phyloP scores from a whole-genome alignment of 2,329 filamentous ascomycete species.

The Monosporascus sp. region DNA sequence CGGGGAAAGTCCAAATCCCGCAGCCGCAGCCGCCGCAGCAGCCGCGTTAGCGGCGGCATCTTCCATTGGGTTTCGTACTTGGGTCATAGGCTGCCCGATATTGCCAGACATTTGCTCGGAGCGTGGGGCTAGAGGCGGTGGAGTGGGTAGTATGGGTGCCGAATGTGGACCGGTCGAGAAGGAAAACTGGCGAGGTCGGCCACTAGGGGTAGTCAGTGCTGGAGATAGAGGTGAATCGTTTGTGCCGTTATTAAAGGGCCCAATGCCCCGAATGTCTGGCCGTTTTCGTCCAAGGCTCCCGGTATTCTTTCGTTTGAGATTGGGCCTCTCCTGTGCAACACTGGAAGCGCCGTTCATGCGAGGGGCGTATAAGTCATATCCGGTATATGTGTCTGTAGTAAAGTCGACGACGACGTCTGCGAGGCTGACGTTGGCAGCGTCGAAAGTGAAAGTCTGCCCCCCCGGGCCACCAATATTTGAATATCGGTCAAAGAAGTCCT shows the following conservation, averaged over 20 bases:
- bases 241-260: constrained; percentile 28
- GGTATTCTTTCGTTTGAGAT: constrained; percentile 45
- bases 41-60: constrained; percentile 29
- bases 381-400: constrained; percentile 48
- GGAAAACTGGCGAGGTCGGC: constrained; percentile 32
- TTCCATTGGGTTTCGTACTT: constrained; percentile 28
- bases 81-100: constrained; percentile 23
- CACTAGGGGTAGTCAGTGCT: constrained; percentile 22
- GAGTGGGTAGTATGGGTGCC: constrained; percentile 34
- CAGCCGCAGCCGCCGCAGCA: constrained; percentile 30
- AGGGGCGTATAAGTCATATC: constrained; percentile 42
- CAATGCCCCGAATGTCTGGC: constrained; percentile 32
- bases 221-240: constrained; percentile 20
- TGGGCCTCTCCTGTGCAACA: constrained; percentile 28
- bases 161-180: constrained; percentile 33
- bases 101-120: constrained; percentile 24
- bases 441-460: constrained; percentile 58
- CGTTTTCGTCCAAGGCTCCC: constrained; percentile 32
- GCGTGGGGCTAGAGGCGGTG: constrained; percentile 31
- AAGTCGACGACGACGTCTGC: constrained; percentile 60
- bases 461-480: constrained; percentile 49
- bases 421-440: constrained; percentile 69
- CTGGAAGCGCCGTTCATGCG: constrained; percentile 25
- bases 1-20: constrained; percentile 29
- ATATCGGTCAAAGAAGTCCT: constrained; percentile 85